Percentiles rank a stretch among this genome's conserved stretches.
Conservation (phyloP, 805 yeast genomes). For the Metschnikowia hibisci region DNA sequence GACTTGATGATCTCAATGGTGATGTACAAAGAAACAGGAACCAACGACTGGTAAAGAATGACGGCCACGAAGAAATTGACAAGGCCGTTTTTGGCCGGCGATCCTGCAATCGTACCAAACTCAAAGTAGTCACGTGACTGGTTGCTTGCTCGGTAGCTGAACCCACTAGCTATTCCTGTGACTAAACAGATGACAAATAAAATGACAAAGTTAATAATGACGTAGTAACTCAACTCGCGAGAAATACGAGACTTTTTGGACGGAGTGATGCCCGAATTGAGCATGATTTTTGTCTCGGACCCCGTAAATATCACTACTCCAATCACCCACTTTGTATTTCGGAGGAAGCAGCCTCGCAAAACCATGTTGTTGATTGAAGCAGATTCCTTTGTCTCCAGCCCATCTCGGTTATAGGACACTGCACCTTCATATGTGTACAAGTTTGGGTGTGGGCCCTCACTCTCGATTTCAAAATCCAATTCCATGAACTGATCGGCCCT, state of each 20-base stretch:
- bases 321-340: constrained; percentile 81
- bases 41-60: constrained; percentile 70
- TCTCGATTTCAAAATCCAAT: constrained; percentile 63
- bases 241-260: constrained; percentile 72
- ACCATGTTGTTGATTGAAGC: constrained; percentile 65
- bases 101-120: constrained; percentile 63
- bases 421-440: constrained; percentile 75
- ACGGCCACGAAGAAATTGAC: constrained; percentile 68
- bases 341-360: constrained; percentile 69
- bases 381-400: constrained; percentile 49
- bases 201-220: constrained; percentile 59
- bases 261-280: constrained; percentile 77
- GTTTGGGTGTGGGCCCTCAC: constrained; percentile 82
- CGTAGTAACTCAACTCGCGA: constrained; percentile 67
- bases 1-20: constrained; percentile 79
- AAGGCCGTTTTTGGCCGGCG: constrained; percentile 63
- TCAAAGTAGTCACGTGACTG: constrained; percentile 64
- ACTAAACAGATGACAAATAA: constrained; percentile 65
- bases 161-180: constrained; percentile 69
- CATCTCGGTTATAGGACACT: constrained; percentile 27
- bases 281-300: constrained; percentile 74
- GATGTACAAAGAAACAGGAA: constrained; percentile 76
- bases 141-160: constrained; percentile 45
- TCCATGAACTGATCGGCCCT: constrained; percentile 35
- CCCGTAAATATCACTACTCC: constrained; percentile 78